Conservation (phyloP, 495 filamentous ascomycete genomes). For the Lasiosphaeria miniovina region DNA sequence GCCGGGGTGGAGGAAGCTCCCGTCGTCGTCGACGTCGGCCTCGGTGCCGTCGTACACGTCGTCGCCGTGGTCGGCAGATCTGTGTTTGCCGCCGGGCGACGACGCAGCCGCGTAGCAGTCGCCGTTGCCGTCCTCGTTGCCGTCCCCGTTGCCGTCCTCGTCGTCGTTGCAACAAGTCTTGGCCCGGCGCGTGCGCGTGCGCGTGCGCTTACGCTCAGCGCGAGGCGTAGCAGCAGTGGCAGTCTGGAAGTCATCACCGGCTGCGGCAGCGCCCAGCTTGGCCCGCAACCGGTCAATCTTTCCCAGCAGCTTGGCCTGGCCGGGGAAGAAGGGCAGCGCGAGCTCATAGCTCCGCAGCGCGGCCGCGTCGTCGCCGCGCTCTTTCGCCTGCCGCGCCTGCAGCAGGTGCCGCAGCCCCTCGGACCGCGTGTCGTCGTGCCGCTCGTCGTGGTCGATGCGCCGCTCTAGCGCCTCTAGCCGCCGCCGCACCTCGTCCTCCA, state of each 20-base stretch:
- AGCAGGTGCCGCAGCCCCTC: slow-evolving; percentile 81
- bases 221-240: neutral
- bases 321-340: slow-evolving; percentile 80
- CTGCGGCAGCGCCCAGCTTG: slow-evolving; percentile 45
- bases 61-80: neutral
- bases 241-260: neutral
- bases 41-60: slow-evolving; percentile 39
- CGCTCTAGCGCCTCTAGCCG: slow-evolving; percentile 82
- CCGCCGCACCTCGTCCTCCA: slow-evolving; percentile 73
- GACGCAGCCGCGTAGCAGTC: too few relatives aligned
- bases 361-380: slow-evolving; percentile 70
- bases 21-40: slow-evolving; percentile 50
- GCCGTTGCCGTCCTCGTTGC: neutral
- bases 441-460: slow-evolving; percentile 57
- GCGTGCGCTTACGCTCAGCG: neutral
- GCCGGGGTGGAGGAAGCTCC: slow-evolving; percentile 31
- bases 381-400: slow-evolving; percentile 89
- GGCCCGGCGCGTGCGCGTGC: neutral
- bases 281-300: slow-evolving; percentile 73
- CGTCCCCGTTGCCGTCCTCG: neutral
- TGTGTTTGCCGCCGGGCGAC: too few relatives aligned
- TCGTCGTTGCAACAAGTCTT: neutral
- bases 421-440: slow-evolving; percentile 57
- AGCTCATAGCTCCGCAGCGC: slow-evolving; percentile 84
- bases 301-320: slow-evolving; percentile 70